These are phyloP conservation scores for Starmera pachycereana DNA, from an alignment of 805 yeast species.

Conservation along the genomic window DNA sequence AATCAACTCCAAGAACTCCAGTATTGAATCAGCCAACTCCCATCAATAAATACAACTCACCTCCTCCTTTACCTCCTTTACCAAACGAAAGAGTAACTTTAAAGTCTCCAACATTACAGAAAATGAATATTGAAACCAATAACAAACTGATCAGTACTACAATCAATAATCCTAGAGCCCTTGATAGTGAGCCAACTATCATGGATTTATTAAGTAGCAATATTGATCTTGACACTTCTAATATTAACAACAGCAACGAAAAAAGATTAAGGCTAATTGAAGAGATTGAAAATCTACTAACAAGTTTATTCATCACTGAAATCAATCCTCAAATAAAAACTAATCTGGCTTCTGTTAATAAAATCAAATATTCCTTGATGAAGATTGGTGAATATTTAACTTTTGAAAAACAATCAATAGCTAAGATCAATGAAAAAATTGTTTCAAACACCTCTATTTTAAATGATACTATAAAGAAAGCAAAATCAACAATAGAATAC, in stretches of 20 bases:
- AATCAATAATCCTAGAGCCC: constrained; percentile 4
- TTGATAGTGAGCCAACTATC: constrained; percentile 13
- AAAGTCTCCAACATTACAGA: constrained; percentile 7
- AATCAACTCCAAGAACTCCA: neutral
- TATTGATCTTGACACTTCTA: neutral
- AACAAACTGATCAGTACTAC: neutral
- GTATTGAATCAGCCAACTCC: constrained; percentile 29
- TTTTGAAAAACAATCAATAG: constrained; percentile 23
- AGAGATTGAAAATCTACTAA: constrained; percentile 14
- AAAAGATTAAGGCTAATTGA: constrained; percentile 3
- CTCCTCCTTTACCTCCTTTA: constrained; percentile 29
- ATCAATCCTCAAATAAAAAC: constrained; percentile 13
- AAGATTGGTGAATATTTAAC: constrained; percentile 26
- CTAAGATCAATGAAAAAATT: constrained; percentile 16
- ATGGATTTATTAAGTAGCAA: constrained; percentile 7
- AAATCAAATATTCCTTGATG: constrained; percentile 23
- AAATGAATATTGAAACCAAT: neutral
- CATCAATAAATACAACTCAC: constrained; percentile 10
- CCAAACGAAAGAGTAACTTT: constrained; percentile 22
- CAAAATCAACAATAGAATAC: constrained; percentile 22
- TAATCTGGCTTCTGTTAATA: constrained; percentile 12
- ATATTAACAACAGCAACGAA: neutral
- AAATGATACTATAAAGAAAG: constrained; percentile 20
- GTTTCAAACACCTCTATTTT: constrained; percentile 21
- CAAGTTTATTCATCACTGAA: constrained; percentile 13